Evolutionary conservation across 805 yeast genomes (phyloP), one percentile per base, ranked within the genome.

Genomic region (Hanseniaspora lachancei): DNA sequence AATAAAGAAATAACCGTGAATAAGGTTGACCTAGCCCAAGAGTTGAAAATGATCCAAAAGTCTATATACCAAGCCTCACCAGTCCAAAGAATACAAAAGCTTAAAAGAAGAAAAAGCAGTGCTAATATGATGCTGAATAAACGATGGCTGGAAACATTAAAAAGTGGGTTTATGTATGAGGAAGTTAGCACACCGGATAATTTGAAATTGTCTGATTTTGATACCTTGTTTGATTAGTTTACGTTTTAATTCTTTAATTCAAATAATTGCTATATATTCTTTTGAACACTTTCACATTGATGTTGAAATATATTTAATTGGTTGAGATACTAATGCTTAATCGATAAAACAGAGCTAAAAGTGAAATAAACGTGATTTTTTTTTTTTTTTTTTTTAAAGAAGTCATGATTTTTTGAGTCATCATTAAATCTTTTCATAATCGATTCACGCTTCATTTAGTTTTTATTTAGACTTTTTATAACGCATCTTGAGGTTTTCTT

Each of bases 101-200:
- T 34, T 16, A 34, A 23, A 18, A 35, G 20, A 34, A 46, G 39
- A 49, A 39, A 35, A n/a, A 49, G 29, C 40, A 49, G 34, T 24
- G 34, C 23, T 10, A 40, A 41, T 20, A 12, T 29, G 36, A 10
- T 51, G 18, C 21, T 51, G 13, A 51, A 43, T 35, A 42, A 21
- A 34, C 78, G 77, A 64, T 86, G 95, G 95, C 68, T 81, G 56
- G 78, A 80, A 64, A 84, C 84, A 39, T 81, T 85, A 47, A 75
- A 87, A 63, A 78, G 83, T 23, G 95, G 95, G 10, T 86, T 86
- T 66, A 72, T 85, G 65, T 76, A 83, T 51, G 86, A 84, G 64
- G 91, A 85, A 59, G 84, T 86, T 61, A 84, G 80, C 36, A 74
- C 84, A 39, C 95, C 95, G 8, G 95, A 86, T 69, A 84, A 84